Evolutionary conservation across 371 early-diverging fungal species (phyloP), one percentile per base, ranked within the genome.

Genomic region (Apophysomyces variabilis): DNA sequence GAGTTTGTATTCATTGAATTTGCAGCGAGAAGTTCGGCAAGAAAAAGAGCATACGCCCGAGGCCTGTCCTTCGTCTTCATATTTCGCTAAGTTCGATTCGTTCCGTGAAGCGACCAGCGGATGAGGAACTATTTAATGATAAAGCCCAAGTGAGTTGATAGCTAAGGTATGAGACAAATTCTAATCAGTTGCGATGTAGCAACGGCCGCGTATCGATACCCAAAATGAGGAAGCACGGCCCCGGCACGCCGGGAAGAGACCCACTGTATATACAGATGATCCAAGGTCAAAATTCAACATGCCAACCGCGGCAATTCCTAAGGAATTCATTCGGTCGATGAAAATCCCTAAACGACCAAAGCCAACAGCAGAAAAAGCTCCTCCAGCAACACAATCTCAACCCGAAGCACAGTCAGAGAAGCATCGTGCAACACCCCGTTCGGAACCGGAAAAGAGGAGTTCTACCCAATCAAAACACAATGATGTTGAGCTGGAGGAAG

Each of bases 401-500:
- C 38, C 37, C 4, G 37, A 36, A 38, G 58, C 13, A 6, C 21
- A 50, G 37, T 11, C 13, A 36, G 58, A 58, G 14, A 58, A 36
- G 37, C 58, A 11, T 16, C 58, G 16, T 21, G 7, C 57, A 3
- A 9, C 50, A 36, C 36, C 62, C 18, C 38, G 9, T 18, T 21
- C 50, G 4, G 57, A 50, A 21, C 54, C 21, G 21, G 54, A 18
- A 9, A 50, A 50, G 21, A 9, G 8, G 21, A 7, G 21, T 3
- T 38, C 47, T 13, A n/a, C 64, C 3, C 38, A 39, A 38, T 32
- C 12, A 60, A 38, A 45, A 26, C 37, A 60, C 32, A 26, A 36
- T 35, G 38, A 38, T 7, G 35, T 47, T 4, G 70, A 70, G 36
- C 35, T 70, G n/a, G 70, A 70, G 54, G 70, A 70, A 66, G 70